These are phyloP conservation scores for Panus rudis DNA, from an alignment of 768 basidiomycete genomes.

Conservation along the genomic window DNA sequence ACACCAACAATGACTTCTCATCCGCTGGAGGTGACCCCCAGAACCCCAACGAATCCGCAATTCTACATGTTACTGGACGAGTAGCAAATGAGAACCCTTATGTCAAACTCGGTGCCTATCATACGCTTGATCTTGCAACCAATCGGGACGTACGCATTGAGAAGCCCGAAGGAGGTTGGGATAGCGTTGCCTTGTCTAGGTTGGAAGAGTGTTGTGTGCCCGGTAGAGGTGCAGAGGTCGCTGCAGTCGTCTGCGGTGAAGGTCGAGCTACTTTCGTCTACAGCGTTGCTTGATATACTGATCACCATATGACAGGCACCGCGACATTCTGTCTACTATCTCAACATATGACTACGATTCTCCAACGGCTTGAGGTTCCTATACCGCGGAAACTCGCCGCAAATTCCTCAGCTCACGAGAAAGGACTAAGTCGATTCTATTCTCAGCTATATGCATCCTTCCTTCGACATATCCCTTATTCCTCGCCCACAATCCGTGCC, in stretches of 20 bases:
- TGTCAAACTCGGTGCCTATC: conserved; percentile 88
- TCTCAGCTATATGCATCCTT: conserved; percentile 81
- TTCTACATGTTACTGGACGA: conserved; percentile 81
- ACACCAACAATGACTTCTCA: conserved; percentile 28
- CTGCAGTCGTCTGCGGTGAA: conserved; percentile 93
- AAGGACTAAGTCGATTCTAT: conserved; percentile 80
- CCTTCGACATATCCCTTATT: conserved; percentile 84
- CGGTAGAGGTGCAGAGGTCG: conserved; percentile 94
- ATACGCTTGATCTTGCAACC: conserved; percentile 89
- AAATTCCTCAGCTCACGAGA: conserved; percentile 82
- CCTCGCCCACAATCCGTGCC: conserved; percentile 63
- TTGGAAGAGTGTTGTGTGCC: conserved; percentile 86
- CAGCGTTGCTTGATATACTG: background rate
- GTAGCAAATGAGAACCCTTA: conserved; percentile 83
- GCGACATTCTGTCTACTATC: conserved; percentile 94
- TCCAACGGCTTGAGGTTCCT: conserved; percentile 81
- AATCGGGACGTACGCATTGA: conserved; percentile 89
- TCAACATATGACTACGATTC: conserved; percentile 92
- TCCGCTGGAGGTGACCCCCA: conserved; percentile 34
- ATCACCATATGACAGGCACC: conserved; percentile 38
- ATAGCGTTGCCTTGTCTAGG: conserved; percentile 75
- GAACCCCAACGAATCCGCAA: conserved; percentile 33
- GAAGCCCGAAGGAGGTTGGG: conserved; percentile 79
- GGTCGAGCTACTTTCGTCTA: conserved; percentile 32
- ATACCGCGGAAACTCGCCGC: conserved; percentile 89